Evolutionary conservation across 371 early-diverging fungal genomes (phyloP).

Genomic region (Rhizopus sp.): DNA sequence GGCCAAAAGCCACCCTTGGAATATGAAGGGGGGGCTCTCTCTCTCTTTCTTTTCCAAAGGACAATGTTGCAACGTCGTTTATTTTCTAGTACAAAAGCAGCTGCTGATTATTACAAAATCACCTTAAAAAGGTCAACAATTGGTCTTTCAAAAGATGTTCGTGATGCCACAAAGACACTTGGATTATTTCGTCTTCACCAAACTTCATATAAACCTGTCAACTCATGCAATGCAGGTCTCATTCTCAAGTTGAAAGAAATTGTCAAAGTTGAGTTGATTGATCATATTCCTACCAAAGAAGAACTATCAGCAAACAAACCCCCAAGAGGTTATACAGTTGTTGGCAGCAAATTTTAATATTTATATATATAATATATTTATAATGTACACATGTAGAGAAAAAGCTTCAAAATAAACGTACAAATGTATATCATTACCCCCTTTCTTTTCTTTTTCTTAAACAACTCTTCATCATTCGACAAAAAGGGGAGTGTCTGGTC

Average conservation of each 20-base stretch:
- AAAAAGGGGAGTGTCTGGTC: too few relatives aligned
- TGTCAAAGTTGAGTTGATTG: constrained; percentile 72
- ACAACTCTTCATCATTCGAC: too few relatives aligned
- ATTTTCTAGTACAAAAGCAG: constrained; percentile 30
- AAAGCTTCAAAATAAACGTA: too few relatives aligned
- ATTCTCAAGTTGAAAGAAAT: constrained; percentile 83
- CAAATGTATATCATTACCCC: too few relatives aligned
- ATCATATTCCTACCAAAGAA: constrained; percentile 48
- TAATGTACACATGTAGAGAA: not conserved
- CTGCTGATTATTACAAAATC: constrained; percentile 57
- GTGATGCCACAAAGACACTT: constrained; percentile 58
- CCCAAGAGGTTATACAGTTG: constrained; percentile 60
- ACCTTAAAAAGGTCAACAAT: constrained; percentile 62
- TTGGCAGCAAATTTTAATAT: constrained; percentile 49
- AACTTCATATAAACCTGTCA: constrained; percentile 63
- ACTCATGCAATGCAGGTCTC: constrained; percentile 68
- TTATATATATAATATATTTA: constrained; percentile 1
- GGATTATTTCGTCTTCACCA: constrained; percentile 60
- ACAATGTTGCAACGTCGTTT: constrained; percentile 33
- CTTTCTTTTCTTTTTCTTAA: too few relatives aligned
- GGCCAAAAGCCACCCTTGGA: constrained; percentile 11
- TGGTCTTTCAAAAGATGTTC: constrained; percentile 55
- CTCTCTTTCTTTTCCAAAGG: constrained; percentile 5
- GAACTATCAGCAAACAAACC: constrained; percentile 41
- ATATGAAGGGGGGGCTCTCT: not conserved